Evolutionary conservation across 768 basidiomycete genomes (phyloP), one percentile per base, ranked within the genome.

Genomic region (Porpolomopsis calyptriformis): DNA sequence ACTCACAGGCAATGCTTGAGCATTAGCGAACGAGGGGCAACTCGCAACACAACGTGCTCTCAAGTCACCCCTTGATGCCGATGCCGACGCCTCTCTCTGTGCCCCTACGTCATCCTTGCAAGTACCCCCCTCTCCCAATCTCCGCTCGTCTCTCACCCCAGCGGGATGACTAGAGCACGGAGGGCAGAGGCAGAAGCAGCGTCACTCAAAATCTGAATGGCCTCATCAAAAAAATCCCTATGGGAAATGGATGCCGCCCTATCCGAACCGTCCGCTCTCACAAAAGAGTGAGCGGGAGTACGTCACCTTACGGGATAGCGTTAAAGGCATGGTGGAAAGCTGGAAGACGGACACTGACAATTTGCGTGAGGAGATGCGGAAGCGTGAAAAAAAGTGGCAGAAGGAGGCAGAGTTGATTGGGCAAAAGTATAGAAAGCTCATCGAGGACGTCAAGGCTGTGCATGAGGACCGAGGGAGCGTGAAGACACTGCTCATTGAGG

Each of bases 231-330:
- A 62, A 84, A 84, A 58, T 66, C 77, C 0, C 58, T 89, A 9
- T 78, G 84, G 18, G 87, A 90, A 55, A 85, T 90, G 85, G 86
- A 89, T 59, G 45, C 74, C 5, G 66, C 80, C 4, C 70, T 91
- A 23, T 55, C 77, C 1, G 86, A 89, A 62, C 82, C 83, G 2
- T 82, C 82, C 85, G 2, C 67, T 84, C 12, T 85, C 83, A 12
- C 80, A 83, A 57, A 88, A 85, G 63, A 78, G 76, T 16, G 85
- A 91, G 60, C 73, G 85, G 27, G 90, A 92, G 64, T 93, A 91
- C 52, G 67, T 80, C 50, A 82, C 80, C 0, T 64, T 93, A 42
- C 76, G 84, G 12, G 85, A 87, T 47, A 82, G 83, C 52, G 63
- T 91, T 44, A 85, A 83, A 59, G 68, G 73, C 5, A 75, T 93